Base-by-base conservation (phyloP, 331 rosid genomes). In the Malus hybrid region DNA sequence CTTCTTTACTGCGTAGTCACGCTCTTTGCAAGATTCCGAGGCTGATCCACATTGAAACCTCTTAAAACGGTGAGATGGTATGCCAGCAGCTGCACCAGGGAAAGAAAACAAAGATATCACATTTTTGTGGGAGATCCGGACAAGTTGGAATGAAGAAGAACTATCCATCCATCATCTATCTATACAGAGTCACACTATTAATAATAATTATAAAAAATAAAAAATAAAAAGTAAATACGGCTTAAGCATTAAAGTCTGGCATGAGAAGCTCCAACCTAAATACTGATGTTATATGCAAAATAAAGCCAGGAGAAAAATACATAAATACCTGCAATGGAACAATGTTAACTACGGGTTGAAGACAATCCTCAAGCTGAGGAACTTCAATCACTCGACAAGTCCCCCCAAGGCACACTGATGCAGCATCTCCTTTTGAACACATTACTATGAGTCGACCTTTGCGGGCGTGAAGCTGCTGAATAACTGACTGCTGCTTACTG, bases 401-500 rank as follows among this genome's bases (percentile, higher is more conserved):
- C 55, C 74, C 90, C 52, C 89, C 87, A 3, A 86, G 89, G 82
- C 84, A 73, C 60, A 92, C 97, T 28, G 88, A 84, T 61, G 87
- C 82, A 80, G 87, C 89, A 70, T 95, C 99, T 65, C 99, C 99
- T 84, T 85, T 80, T 10, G 97, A 92, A 85, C 99, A 95, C 90
- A 92, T 77, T 66, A 95, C 92, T 70, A 95, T 82, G 62, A 95
- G 88, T 68, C 99, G 97, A 71, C 99, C 99, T 87, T 77, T 95
- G 77, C 99, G 99, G 52, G 99, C 99, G 83, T 85, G 88, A 78
- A 95, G 99, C 85, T 95, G 99, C 84, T 92, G 99, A 82, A 95
- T 95, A 63, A 95, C 99, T 66, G 97, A 95, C 83, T 92, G 97
- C 89, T 95, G 99, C 87, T 92, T 92, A 89, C 99, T 95, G 99